Evolutionary conservation across 148 eudicot genomes (phyloP).

Genomic region (Persicaria maculosa): DNA sequence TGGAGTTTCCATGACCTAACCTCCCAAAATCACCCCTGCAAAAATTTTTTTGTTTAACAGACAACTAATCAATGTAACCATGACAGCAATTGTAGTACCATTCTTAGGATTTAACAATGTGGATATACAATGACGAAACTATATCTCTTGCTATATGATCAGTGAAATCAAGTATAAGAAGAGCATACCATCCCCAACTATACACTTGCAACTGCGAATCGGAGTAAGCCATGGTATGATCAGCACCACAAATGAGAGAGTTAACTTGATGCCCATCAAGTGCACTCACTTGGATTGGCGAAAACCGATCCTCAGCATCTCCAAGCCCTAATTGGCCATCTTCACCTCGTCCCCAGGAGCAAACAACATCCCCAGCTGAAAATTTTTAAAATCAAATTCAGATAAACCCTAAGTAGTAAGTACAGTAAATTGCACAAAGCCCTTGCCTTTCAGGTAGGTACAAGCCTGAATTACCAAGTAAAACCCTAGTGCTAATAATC

Average conservation of each 20-base stretch:
- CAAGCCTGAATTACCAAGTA: neutral
- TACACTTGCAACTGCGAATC: conserved; percentile 58
- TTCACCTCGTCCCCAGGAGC: conserved; percentile 99
- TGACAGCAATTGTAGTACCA: neutral
- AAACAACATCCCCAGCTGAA: conserved; percentile 74
- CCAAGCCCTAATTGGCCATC: conserved; percentile 99
- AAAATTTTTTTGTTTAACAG: neutral
- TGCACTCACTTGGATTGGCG: conserved; percentile 78
- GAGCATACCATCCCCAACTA: conserved; percentile 97
- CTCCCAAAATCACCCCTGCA: conserved; percentile 99
- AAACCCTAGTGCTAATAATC: conserved; percentile 9
- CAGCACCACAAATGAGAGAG: conserved; percentile 89
- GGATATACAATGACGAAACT: neutral
- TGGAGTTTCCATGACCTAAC: conserved; percentile 96
- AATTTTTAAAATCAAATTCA: neutral
- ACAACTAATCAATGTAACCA: neutral
- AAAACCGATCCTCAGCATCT: conserved; percentile 89
- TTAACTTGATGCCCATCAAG: conserved; percentile 67
- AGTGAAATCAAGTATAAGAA: neutral
- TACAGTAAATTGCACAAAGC: neutral
- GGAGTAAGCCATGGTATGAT: conserved; percentile 85
- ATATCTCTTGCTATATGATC: neutral
- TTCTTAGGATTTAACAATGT: neutral
- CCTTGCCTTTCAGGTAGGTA: too few species aligned
- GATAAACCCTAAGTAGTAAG: neutral